Base-by-base conservation (phyloP, 179 eudicot species). In the Beta macrorhiza region DNA sequence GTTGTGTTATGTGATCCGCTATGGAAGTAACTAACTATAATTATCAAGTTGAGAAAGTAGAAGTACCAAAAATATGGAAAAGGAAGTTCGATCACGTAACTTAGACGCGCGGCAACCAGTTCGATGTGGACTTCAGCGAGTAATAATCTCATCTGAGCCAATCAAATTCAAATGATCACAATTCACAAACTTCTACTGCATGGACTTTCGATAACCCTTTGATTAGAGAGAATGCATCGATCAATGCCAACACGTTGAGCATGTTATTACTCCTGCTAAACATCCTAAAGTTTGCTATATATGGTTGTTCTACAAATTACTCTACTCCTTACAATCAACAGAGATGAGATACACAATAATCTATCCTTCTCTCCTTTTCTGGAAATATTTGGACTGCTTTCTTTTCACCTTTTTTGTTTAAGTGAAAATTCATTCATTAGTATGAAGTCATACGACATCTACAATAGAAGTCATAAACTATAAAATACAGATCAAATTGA, bases 31-130 rank as follows among this genome's bases (percentile, higher is more conserved):
- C 58, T 10, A 13, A 13, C 75, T 12, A n/a, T 51, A 72, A 72
- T 51, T 4, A 20, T 72, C 5, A 51, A n/a, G n/a, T 12, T 1
- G 59, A 13, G 20, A 20, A 49, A 52, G 75, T 15, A 44, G 14
- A 51, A 47, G 13, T 32, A 55, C 19, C 42, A 76, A 20, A 45
- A 12, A 11, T 44, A 16, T 7, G 44, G 64, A n/a, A 63, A 77
- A 63, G 20, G 71, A 77, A 77, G 67, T 7, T 22, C 44, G 59
- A 77, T 77, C 71, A 77, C 79, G 58, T 77, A 77, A 77, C 79
- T 49, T 77, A 63, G 45, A 77, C 79, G 79, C 45, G 58, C 71
- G 71, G 72, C 79, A 77, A 77, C 57, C 69, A 77, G 72, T 12
- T 5, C 45, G 79, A 77, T 77, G 79, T 77, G 72, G 79, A 76